Conservation (phyloP, 225 moss, liverwort and hornwort genomes). For the Sphagnum contortum region DNA sequence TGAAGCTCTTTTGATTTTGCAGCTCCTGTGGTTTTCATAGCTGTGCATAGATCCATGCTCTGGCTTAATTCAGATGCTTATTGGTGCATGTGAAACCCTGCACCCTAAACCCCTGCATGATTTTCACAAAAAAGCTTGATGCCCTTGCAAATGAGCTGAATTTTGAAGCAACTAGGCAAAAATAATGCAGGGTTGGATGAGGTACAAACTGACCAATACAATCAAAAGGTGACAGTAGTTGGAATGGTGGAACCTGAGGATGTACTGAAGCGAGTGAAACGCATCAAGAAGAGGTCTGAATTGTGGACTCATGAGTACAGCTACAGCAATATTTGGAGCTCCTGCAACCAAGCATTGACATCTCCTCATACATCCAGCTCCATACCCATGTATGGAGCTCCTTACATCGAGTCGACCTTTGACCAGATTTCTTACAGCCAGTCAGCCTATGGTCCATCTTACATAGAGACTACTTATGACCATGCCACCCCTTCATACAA, state of each 20-base stretch:
- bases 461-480: conserved; percentile 2
- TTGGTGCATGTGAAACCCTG: too few relatives aligned
- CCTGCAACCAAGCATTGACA: not conserved
- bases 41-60: too few relatives aligned
- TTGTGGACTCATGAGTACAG: not conserved
- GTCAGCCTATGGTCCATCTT: not conserved
- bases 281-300: conserved; percentile 1
- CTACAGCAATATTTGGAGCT: not conserved
- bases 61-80: too few relatives aligned
- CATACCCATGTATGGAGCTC: not conserved
- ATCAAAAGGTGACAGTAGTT: not conserved
- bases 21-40: too few relatives aligned
- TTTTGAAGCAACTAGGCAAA: not conserved
- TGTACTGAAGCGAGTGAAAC: not conserved
- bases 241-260: not conserved
- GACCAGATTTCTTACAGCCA: conserved; percentile 2
- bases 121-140: too few relatives aligned
- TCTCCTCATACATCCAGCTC: not conserved
- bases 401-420: not conserved
- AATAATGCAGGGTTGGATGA: not conserved
- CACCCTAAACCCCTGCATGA: too few relatives aligned
- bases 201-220: not conserved
- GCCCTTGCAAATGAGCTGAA: too few relatives aligned
- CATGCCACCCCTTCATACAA: not conserved
- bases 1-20: too few relatives aligned